Evolutionary conservation across 1,284 basidiomycete genomes (phyloP).

Genomic region (Ustilago tritici): DNA sequence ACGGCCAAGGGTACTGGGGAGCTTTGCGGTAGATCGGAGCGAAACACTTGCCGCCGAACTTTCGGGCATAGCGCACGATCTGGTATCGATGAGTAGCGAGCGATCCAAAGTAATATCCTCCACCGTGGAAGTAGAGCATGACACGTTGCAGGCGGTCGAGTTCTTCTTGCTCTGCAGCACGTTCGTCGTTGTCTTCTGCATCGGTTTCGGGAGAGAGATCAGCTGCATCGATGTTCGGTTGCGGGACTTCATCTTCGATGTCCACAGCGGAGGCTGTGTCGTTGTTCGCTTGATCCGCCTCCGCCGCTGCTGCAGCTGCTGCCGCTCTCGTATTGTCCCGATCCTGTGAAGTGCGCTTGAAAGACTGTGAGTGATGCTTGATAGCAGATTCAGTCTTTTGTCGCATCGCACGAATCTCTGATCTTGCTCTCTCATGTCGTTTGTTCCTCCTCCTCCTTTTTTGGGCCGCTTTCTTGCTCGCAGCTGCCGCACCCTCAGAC

Average conservation of each 20-base stretch:
- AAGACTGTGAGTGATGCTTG: constrained; percentile 34
- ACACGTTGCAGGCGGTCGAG: constrained; percentile 61
- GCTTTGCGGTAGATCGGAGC: constrained; percentile 69
- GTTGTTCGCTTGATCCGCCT: too few species aligned
- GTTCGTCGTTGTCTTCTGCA: constrained; percentile 12
- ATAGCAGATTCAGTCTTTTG: constrained; percentile 26
- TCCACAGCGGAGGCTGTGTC: neutral
- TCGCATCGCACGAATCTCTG: constrained; percentile 40
- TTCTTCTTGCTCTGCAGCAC: constrained; percentile 51
- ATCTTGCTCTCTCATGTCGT: constrained; percentile 35
- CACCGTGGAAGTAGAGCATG: constrained; percentile 67
- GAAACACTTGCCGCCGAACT: constrained; percentile 71
- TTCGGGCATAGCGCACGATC: constrained; percentile 70
- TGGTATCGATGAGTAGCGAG: constrained; percentile 72
- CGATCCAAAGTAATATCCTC: constrained; percentile 73
- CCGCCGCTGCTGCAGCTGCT: neutral
- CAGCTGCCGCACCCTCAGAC: neutral
- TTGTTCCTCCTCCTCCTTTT: constrained; percentile 27
- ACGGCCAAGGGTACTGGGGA: constrained; percentile 82
- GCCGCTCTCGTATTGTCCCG: neutral
- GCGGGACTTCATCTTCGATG: constrained; percentile 10
- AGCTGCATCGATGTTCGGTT: constrained; percentile 50
- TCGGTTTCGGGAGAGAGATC: constrained; percentile 19
- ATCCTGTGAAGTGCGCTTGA: constrained; percentile 17
- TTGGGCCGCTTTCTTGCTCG: constrained; percentile 6